Evolutionary conservation across 1,284 basidiomycete genomes (phyloP).

Genomic region (Tilletia indica): DNA sequence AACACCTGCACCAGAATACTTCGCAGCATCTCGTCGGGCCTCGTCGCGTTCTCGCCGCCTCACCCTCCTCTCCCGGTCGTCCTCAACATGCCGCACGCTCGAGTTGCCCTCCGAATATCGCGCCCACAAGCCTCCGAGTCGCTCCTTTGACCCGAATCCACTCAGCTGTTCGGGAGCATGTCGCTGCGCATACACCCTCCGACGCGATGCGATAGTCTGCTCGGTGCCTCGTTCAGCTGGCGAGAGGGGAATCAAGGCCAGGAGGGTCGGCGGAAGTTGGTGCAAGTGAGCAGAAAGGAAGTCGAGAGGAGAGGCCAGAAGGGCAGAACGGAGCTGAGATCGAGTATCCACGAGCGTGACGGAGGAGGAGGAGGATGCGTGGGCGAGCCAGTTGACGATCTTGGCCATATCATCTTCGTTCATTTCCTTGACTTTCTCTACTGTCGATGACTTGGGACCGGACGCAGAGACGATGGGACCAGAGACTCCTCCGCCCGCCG

Average conservation of each 20-base stretch:
- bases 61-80: not conserved
- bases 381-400: conserved; percentile 1
- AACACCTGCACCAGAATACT: not conserved
- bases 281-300: not conserved
- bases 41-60: not conserved
- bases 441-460: not conserved
- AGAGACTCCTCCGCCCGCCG: not conserved
- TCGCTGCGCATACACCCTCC: not conserved
- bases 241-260: not conserved
- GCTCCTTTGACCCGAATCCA: not conserved
- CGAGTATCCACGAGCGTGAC: not conserved
- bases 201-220: not conserved
- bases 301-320: not conserved
- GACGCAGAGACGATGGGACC: not conserved
- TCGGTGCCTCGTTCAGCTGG: not conserved
- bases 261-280: not conserved
- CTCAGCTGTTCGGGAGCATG: not conserved
- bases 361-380: conserved; percentile 3
- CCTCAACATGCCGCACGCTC: conserved; percentile 4
- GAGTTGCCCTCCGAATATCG: conserved; percentile 11
- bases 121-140: not conserved
- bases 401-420: not conserved
- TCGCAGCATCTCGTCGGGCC: not conserved
- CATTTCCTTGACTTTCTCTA: not conserved
- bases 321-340: not conserved